A percentile compares a stretch with the other conserved stretches of the same genome.
These are phyloP conservation scores for Populus hybrid DNA, from an alignment of 441 rosid species.

Conservation along the genomic window DNA sequence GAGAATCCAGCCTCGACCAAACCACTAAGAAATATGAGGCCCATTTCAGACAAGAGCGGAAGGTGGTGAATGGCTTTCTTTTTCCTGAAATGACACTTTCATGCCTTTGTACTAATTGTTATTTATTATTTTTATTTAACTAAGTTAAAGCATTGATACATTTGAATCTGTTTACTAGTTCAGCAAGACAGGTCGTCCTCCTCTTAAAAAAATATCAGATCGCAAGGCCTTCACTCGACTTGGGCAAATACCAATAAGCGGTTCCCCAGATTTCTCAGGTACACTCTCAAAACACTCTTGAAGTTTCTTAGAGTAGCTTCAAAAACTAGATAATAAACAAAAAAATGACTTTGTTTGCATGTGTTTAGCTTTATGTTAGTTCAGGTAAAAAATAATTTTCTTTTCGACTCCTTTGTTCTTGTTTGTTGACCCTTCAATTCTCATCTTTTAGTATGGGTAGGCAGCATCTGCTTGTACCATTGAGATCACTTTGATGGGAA, in stretches of 20 bases:
- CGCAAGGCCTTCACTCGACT: constrained; percentile 42
- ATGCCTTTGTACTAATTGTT: not conserved
- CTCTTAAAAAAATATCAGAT: constrained; percentile 49
- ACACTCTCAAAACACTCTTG: constrained; percentile 5
- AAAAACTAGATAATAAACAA: not conserved
- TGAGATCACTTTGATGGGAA: not conserved
- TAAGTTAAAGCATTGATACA: constrained; percentile 8
- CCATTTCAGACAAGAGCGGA: constrained; percentile 43
- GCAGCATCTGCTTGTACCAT: not conserved
- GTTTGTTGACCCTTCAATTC: not conserved
- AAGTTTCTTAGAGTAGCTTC: not conserved
- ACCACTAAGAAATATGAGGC: constrained; percentile 39
- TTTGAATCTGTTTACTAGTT: constrained; percentile 21
- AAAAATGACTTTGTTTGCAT: not conserved
- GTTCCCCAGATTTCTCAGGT: constrained; percentile 52
- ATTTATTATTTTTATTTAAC: not conserved
- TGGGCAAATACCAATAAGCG: constrained; percentile 30
- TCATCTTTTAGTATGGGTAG: not conserved
- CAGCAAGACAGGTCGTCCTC: constrained; percentile 64
- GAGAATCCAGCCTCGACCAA: constrained; percentile 36
- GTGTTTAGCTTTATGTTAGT: not conserved
- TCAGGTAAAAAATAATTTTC: not conserved
- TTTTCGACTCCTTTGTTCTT: not conserved
- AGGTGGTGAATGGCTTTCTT: constrained; percentile 31
- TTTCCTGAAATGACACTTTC: not conserved